Evolutionary conservation across 345 rosid genomes (phyloP).

Genomic region (Populus alba): DNA sequence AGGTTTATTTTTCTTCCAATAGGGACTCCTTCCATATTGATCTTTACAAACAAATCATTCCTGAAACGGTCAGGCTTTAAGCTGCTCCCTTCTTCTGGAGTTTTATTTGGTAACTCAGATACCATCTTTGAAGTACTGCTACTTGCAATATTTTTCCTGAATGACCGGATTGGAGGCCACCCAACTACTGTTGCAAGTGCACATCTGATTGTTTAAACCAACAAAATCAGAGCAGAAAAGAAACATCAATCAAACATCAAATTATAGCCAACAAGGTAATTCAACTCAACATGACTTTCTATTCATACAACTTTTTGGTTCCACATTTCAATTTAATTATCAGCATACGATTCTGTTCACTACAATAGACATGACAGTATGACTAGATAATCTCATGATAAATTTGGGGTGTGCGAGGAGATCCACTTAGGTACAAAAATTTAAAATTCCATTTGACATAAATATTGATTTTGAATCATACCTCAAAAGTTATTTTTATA

Average conservation of each 20-base stretch:
- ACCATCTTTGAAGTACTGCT: constrained; percentile 19
- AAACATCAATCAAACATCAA: background rate
- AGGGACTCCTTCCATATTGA: constrained; percentile 49
- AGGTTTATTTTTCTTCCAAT: constrained; percentile 51
- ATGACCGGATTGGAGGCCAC: constrained; percentile 50
- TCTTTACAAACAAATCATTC: constrained; percentile 35
- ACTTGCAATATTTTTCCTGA: constrained; percentile 36
- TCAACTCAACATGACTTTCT: background rate
- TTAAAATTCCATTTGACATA: too few species aligned
- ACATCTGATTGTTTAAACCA: constrained; percentile 25
- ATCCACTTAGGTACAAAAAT: background rate
- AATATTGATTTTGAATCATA: too few species aligned
- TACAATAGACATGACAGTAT: background rate
- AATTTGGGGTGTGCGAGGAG: background rate
- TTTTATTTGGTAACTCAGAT: constrained; percentile 1
- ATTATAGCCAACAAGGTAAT: background rate
- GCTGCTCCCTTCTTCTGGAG: constrained; percentile 12
- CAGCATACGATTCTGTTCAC: background rate
- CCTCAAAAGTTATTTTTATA: too few species aligned
- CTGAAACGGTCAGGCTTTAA: constrained; percentile 8
- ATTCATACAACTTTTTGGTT: background rate
- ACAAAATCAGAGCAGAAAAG: background rate
- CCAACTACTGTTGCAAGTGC: constrained; percentile 33
- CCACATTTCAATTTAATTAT: too few species aligned
- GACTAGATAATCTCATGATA: background rate